Conservation (phyloP, 805 yeast species). For the Schwanniomyces yamadae region DNA sequence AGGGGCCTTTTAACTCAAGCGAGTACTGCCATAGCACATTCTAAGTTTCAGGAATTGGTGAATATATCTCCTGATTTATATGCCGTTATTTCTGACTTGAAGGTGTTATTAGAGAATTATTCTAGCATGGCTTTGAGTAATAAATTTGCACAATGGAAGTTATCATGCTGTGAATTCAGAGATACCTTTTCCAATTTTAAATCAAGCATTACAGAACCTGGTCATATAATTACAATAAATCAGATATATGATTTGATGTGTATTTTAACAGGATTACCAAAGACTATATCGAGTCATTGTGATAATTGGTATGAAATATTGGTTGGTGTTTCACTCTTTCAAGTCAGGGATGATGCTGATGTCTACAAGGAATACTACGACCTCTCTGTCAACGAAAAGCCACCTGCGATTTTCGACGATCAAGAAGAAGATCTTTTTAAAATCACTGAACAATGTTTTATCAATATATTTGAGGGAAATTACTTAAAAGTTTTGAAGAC, state of each 20-base stretch:
- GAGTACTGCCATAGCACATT: constrained; percentile 42
- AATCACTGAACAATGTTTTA: constrained; percentile 41
- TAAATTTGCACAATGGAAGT: constrained; percentile 51
- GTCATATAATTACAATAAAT: constrained; percentile 25
- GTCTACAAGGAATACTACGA: constrained; percentile 35
- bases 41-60: constrained; percentile 42
- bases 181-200: constrained; percentile 34
- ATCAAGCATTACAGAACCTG: constrained; percentile 20
- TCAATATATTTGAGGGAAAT: constrained; percentile 55
- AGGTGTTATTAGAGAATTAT: constrained; percentile 39
- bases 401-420: constrained; percentile 33
- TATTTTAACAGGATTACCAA: constrained; percentile 48
- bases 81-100: constrained; percentile 41
- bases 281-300: constrained; percentile 51
- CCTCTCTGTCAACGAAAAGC: constrained; percentile 32
- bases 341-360: constrained; percentile 47
- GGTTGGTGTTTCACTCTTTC: constrained; percentile 54
- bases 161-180: constrained; percentile 48
- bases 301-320: constrained; percentile 69
- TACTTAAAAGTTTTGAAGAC: constrained; percentile 57
- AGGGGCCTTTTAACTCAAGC: constrained; percentile 66
- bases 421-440: constrained; percentile 27
- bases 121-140: constrained; percentile 37
- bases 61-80: constrained; percentile 27
- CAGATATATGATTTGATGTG: constrained; percentile 44